phyloP scores from a whole-genome alignment of 805 yeast genomes.

The Kodamaea restingae region DNA sequence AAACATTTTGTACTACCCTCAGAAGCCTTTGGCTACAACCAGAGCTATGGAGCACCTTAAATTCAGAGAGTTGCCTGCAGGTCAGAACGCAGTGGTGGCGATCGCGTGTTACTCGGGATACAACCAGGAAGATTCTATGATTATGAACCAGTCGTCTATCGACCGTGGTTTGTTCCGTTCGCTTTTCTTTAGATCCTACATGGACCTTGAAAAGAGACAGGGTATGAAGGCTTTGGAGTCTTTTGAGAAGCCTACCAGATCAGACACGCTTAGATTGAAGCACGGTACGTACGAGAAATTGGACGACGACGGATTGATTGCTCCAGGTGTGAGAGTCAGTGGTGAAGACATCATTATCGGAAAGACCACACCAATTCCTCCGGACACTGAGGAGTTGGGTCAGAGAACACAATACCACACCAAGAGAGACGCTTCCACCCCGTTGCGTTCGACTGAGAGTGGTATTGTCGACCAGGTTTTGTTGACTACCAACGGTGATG shows the following conservation, averaged over 20 bases:
- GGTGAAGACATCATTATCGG: slow-evolving; percentile 99
- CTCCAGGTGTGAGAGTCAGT: slow-evolving; percentile 97
- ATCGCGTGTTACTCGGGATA: slow-evolving; percentile 98
- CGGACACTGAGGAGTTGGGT: slow-evolving; percentile 97
- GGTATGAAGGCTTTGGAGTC: slow-evolving; percentile 99
- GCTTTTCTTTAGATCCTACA: slow-evolving; percentile 91
- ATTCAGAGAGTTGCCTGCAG: slow-evolving; percentile 97
- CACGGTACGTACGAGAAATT: slow-evolving; percentile 97
- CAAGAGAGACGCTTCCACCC: slow-evolving; percentile 97
- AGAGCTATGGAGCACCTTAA: slow-evolving; percentile 96
- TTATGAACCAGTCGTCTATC: slow-evolving; percentile 97
- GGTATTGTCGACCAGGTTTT: slow-evolving; percentile 98
- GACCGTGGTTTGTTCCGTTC: slow-evolving; percentile 96
- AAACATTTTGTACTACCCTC: slow-evolving; percentile 93
- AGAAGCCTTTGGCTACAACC: slow-evolving; percentile 96
- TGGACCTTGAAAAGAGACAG: slow-evolving; percentile 97
- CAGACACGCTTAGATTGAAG: slow-evolving; percentile 90
- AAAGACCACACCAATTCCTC: slow-evolving; percentile 98
- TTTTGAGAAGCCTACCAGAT: slow-evolving; percentile 93
- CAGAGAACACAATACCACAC: slow-evolving; percentile 98
- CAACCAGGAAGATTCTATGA: slow-evolving; percentile 99
- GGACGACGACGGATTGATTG: slow-evolving; percentile 96
- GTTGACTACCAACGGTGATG: slow-evolving; percentile 96
- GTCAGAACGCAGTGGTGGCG: slow-evolving; percentile 98
- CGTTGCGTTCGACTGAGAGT: slow-evolving; percentile 91